phyloP scores from a whole-genome alignment of 1,284 basidiomycete genomes.

The Boletellus deceptivus region DNA sequence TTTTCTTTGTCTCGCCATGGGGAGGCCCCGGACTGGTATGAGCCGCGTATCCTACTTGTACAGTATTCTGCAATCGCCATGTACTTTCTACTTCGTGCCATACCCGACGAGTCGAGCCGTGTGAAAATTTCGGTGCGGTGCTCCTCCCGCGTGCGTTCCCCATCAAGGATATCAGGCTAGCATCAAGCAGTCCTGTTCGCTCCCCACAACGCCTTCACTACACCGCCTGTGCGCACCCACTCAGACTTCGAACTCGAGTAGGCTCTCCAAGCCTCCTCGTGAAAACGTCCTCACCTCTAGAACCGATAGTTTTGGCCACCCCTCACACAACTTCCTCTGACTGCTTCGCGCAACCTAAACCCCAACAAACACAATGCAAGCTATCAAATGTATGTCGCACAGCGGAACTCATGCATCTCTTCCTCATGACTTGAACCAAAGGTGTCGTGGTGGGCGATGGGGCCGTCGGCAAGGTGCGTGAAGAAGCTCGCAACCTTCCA shows the following conservation, averaged over 20 bases:
- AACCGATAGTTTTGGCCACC: conserved; percentile 16
- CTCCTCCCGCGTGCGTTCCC: conserved; percentile 14
- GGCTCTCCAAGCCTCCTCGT: neutral
- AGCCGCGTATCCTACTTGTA: conserved; percentile 32
- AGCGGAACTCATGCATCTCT: conserved; percentile 6
- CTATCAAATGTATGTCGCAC: conserved; percentile 60
- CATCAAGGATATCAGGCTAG: conserved; percentile 33
- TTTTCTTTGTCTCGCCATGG: conserved; percentile 16
- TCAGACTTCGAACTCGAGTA: conserved; percentile 6
- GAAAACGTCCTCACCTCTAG: conserved; percentile 10
- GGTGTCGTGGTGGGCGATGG: conserved; percentile 99
- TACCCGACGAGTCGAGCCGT: conserved; percentile 13
- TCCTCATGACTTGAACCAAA: conserved; percentile 38
- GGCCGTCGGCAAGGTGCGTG: conserved; percentile 94
- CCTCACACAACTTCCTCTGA: conserved; percentile 12
- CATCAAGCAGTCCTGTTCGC: conserved; percentile 23
- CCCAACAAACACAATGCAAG: conserved; percentile 52
- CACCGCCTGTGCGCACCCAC: neutral
- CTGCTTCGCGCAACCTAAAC: conserved; percentile 18
- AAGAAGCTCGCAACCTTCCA: conserved; percentile 3
- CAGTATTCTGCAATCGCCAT: conserved; percentile 30
- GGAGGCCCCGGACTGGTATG: neutral
- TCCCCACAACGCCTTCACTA: conserved; percentile 9
- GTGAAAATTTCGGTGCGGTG: conserved; percentile 26
- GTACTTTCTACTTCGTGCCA: conserved; percentile 24